Conservation (phyloP, 306 rosid genomes). For the Argentina anserina region DNA sequence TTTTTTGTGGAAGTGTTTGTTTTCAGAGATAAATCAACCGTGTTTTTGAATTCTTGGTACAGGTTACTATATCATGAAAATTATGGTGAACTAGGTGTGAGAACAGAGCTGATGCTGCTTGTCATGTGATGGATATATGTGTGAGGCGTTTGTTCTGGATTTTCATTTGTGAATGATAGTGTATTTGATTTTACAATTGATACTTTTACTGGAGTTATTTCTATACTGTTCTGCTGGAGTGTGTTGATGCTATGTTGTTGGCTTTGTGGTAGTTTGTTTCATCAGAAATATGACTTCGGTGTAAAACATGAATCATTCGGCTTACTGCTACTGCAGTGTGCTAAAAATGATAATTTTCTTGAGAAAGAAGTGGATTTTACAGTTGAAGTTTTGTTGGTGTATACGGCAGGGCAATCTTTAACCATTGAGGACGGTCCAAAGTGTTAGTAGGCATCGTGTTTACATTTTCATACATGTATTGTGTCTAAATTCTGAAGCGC, state of each 20-base stretch:
- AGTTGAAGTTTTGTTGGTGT: no score
- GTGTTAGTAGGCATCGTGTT: no score
- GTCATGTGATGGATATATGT: constrained; percentile 11
- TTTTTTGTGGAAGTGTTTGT: neutral
- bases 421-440: no score
- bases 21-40: neutral
- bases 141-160: constrained; percentile 17
- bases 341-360: neutral
- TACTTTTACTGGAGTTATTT: neutral
- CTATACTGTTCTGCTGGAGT: neutral
- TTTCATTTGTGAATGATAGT: constrained; percentile 18
- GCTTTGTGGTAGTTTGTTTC: neutral
- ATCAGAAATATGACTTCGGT: neutral
- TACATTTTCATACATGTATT: no score
- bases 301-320: neutral
- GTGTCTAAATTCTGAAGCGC: no score
- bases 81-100: constrained; percentile 13
- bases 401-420: no score
- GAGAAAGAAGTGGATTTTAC: neutral
- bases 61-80: neutral
- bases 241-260: neutral
- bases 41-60: neutral
- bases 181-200: neutral
- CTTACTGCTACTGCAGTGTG: neutral
- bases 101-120: constrained; percentile 18